Base-by-base conservation (phyloP, 1,139 yeast species). In the Sugiyamaella sp. region DNA sequence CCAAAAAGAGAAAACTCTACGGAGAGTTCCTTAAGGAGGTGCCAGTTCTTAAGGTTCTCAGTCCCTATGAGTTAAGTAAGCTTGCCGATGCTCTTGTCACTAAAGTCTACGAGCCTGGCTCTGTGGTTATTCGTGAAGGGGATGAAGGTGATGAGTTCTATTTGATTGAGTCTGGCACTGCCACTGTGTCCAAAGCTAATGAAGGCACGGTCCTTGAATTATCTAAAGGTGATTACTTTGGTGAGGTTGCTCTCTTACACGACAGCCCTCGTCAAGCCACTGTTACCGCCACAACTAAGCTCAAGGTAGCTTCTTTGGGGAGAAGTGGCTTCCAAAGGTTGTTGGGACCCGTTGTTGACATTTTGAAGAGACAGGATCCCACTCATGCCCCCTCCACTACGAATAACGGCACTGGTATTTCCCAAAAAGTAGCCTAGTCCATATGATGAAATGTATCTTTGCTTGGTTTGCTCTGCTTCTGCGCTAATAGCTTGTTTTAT, bases 231-330 rank as follows among this genome's bases (percentile, higher is more conserved):
- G 96, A 88, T 67, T 93, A 93, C 72, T 93, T 93, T 71, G 99
- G 99, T 61, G 99, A 93, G 74, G 84, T 93, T 60, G 98, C 99
- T 2, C 77, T 93, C 63, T 78, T 93, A 63, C 88, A 91, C 64
- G 97, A 93, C 66, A 77, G 85, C 58, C 98, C 98, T 58, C 83
- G 99, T 72, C 95, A 89, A 70, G 99, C 99, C 32, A 87, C 97
- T 3, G 95, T 93, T 40, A 82, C 80, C 54, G 97, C 97, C 1
- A 74, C 79, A 32, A 81, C 86, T 53, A 79, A 79, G 50, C 85
- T 93, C 24, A 87, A 88, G 65, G 96, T 91, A 47, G 98, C 96
- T 24, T 86, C 95, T 2, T 79, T 93, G 63, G 96, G 90, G 58
- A 90, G 91, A 74, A 81, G 87, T 56, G 99, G 97, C 0, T 93